Conservation (phyloP, 768 basidiomycete genomes). For the Asterophora parasitica region DNA sequence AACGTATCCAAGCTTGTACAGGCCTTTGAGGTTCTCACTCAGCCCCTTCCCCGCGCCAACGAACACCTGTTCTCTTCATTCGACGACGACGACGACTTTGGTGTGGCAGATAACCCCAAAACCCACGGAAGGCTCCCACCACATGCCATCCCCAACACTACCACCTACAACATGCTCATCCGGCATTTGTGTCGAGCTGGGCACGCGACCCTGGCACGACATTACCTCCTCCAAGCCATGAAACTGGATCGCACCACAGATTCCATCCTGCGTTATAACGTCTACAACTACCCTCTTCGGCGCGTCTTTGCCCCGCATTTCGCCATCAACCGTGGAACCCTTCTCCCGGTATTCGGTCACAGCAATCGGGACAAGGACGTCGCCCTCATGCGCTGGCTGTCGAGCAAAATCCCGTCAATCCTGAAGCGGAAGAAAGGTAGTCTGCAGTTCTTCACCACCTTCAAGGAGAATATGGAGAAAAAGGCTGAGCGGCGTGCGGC, state of each 20-base stretch:
- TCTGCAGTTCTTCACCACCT: slow-evolving; percentile 35
- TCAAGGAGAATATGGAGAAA: slow-evolving; percentile 22
- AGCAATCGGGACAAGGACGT: slow-evolving; percentile 56
- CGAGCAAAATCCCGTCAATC: slow-evolving; percentile 38
- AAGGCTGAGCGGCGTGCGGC: slow-evolving; percentile 2
- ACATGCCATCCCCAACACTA: slow-evolving; percentile 56
- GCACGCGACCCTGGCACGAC: slow-evolving; percentile 54
- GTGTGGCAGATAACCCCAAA: slow-evolving; percentile 32
- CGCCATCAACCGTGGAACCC: slow-evolving; percentile 47
- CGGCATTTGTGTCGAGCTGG: slow-evolving; percentile 47
- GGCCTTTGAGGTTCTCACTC: slow-evolving; percentile 74
- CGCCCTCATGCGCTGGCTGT: slow-evolving; percentile 58
- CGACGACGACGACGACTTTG: slow-evolving; percentile 66
- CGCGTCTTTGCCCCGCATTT: slow-evolving; percentile 47
- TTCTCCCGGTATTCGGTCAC: slow-evolving; percentile 54
- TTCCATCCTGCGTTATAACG: slow-evolving; percentile 26
- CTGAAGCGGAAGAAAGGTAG: slow-evolving; percentile 47
- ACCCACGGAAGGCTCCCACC: slow-evolving; percentile 34
- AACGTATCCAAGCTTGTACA: slow-evolving; percentile 65
- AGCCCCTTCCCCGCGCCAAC: slow-evolving; percentile 54
- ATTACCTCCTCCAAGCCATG: slow-evolving; percentile 58
- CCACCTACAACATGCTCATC: slow-evolving; percentile 59
- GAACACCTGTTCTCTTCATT: slow-evolving; percentile 49
- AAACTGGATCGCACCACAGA: slow-evolving; percentile 36
- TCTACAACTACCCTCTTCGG: slow-evolving; percentile 23